phyloP scores from a whole-genome alignment of 1,284 basidiomycete species.

The Hymenochaete sp. region DNA sequence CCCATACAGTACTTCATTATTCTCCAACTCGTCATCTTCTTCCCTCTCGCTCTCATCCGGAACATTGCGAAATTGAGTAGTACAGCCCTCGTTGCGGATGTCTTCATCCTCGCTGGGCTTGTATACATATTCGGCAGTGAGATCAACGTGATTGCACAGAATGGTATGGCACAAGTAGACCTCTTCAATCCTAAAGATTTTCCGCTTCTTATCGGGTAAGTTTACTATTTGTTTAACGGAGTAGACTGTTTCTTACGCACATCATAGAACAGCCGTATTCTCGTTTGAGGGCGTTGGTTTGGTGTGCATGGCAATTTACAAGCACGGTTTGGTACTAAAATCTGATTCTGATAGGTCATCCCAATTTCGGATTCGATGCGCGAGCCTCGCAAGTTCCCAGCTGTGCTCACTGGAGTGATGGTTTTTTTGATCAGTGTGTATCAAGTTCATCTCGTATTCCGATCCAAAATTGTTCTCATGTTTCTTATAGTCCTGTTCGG shows the following conservation, averaged over 20 bases:
- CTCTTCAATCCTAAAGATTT: slow-evolving; percentile 88
- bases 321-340: slow-evolving; percentile 1
- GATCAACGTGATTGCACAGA: slow-evolving; percentile 50
- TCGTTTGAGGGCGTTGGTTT: slow-evolving; percentile 97
- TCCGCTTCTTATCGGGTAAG: slow-evolving; percentile 85
- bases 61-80: slow-evolving; percentile 90
- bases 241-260: slow-evolving; percentile 8
- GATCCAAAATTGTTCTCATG: slow-evolving; percentile 3
- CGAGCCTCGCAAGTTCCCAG: slow-evolving; percentile 90
- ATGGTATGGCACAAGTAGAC: slow-evolving; percentile 76
- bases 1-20: slow-evolving; percentile 78
- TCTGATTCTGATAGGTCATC: slow-evolving; percentile 48
- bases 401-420: slow-evolving; percentile 88
- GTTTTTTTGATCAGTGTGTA: slow-evolving; percentile 57
- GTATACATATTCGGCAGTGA: slow-evolving; percentile 84
- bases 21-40: slow-evolving; percentile 77
- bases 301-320: slow-evolving; percentile 35
- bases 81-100: slow-evolving; percentile 90
- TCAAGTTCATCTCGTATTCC: slow-evolving; percentile 2
- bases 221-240: slow-evolving; percentile 12
- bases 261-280: slow-evolving; percentile 80
- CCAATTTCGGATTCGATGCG: slow-evolving; percentile 97
- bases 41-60: slow-evolving; percentile 79
- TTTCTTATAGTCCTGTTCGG: slow-evolving; percentile 68
- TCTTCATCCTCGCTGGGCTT: slow-evolving; percentile 87